A percentile compares a stretch with the other conserved stretches of the same genome.
Evolutionary conservation across 73 alveolate species (phyloP).

Genomic region (Diophrys appendiculata): DNA sequence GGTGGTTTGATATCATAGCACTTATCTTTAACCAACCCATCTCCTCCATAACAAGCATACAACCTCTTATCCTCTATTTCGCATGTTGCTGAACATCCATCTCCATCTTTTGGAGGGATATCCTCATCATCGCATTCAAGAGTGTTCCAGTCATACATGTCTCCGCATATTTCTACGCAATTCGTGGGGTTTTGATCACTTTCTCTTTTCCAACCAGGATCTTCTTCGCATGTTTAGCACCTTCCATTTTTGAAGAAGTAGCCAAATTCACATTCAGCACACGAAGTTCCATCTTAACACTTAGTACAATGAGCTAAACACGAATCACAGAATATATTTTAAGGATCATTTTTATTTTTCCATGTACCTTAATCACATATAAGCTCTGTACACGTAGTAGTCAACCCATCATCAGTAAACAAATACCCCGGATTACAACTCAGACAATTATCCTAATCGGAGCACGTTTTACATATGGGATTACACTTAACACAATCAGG

Average conservation of each 20-base stretch:
- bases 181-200: neutral
- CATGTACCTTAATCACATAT: neutral
- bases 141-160: neutral
- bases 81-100: neutral
- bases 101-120: neutral
- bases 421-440: neutral
- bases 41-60: neutral
- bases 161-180: neutral
- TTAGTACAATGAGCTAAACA: neutral
- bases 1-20: neutral
- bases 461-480: neutral
- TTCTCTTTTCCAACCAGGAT: neutral
- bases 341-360: neutral
- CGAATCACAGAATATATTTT: neutral
- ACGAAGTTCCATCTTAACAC: neutral
- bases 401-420: neutral
- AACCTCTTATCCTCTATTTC: neutral
- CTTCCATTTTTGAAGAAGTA: neutral
- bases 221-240: neutral
- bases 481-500: neutral
- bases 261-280: neutral
- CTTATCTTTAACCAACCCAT: neutral
- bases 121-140: neutral
- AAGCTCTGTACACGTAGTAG: neutral
- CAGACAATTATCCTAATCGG: neutral